A percentile compares a stretch with the other conserved stretches of the same genome.
phyloP scores from a whole-genome alignment of 208 protist species.

The Wallacemonas collosoma region DNA sequence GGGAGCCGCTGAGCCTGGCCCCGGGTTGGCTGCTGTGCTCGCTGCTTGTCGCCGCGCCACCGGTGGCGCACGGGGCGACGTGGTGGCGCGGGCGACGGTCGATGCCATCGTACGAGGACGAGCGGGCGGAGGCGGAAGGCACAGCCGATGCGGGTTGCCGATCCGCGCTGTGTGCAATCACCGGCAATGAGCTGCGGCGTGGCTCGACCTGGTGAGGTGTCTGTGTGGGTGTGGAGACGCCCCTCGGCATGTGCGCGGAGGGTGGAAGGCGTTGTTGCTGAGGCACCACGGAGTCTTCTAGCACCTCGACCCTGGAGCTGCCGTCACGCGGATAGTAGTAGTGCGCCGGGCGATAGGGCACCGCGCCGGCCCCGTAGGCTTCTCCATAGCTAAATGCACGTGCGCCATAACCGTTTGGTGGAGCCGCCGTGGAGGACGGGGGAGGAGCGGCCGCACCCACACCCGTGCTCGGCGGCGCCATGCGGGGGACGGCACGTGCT shows the following conservation, averaged over 20 bases:
- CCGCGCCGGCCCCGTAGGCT: neutral
- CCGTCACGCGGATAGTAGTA: neutral
- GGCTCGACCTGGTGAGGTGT: neutral
- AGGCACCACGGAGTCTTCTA: conserved; percentile 2
- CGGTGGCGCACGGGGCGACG: neutral
- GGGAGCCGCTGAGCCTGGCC: neutral
- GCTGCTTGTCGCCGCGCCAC: neutral
- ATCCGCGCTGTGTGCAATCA: conserved; percentile 6
- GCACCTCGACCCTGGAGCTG: conserved; percentile 17
- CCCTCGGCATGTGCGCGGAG: neutral
- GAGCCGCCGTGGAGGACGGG: neutral
- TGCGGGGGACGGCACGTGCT: neutral
- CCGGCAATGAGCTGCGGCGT: neutral
- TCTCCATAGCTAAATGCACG: conserved; percentile 7
- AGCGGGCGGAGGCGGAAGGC: neutral
- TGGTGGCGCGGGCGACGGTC: neutral
- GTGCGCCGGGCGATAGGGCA: no score
- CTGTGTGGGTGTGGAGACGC: neutral
- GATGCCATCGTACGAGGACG: conserved; percentile 12
- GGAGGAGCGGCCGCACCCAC: neutral
- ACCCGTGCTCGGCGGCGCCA: conserved; percentile 9
- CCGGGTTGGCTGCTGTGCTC: neutral
- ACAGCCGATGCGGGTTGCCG: neutral
- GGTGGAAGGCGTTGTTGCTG: neutral
- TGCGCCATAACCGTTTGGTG: neutral